These are phyloP conservation scores for Physcomitrellopsis africana DNA, from an alignment of 225 moss, liverwort and hornwort genomes.

Conservation along the genomic window DNA sequence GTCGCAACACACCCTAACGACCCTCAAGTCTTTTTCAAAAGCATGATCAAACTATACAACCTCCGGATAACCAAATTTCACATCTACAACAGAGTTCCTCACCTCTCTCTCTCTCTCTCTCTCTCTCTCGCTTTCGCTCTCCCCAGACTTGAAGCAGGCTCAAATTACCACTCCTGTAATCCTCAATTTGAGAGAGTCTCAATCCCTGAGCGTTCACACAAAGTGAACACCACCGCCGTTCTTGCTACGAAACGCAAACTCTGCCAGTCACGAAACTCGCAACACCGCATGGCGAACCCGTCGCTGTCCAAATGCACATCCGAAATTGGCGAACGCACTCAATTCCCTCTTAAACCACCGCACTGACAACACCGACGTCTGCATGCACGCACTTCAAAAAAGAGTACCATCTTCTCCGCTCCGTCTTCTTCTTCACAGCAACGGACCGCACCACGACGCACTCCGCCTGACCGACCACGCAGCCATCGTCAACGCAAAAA, in stretches of 20 bases:
- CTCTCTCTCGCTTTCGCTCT: background rate
- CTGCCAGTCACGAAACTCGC: background rate
- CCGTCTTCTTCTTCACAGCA: background rate
- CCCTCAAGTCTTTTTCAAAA: background rate
- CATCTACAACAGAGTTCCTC: background rate
- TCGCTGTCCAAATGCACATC: slow-evolving; percentile 6
- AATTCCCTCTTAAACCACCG: background rate
- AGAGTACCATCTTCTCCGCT: background rate
- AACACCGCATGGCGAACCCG: background rate
- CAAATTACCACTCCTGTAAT: background rate
- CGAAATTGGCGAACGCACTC: background rate
- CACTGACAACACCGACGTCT: background rate
- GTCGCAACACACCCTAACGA: background rate
- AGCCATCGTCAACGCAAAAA: background rate
- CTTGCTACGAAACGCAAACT: background rate
- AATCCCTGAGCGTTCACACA: slow-evolving; percentile 14
- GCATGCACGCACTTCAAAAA: background rate
- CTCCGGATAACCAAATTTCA: background rate
- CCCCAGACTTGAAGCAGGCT: background rate
- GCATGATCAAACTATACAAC: background rate
- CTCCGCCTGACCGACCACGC: background rate
- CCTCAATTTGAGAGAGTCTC: slow-evolving; percentile 15
- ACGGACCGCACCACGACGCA: background rate
- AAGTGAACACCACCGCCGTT: background rate
- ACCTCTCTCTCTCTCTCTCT: background rate